phyloP scores from a whole-genome alignment of 202 grass and related monocot genomes.

The Cymbopogon flexuosus region DNA sequence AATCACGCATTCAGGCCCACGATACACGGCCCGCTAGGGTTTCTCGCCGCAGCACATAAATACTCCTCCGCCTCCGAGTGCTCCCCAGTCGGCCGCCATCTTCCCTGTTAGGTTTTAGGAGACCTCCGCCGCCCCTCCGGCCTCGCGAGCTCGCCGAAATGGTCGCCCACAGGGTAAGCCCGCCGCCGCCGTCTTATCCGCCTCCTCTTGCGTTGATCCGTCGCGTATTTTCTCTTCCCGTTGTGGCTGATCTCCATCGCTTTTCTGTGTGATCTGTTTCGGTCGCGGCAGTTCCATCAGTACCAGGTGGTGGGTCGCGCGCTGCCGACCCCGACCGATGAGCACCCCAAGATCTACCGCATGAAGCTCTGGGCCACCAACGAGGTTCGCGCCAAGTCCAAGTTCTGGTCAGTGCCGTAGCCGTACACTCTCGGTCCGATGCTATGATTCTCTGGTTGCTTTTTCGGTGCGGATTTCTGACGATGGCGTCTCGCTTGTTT shows the following conservation, averaged over 20 bases:
- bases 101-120: conserved; percentile 30
- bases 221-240: not conserved
- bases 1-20: not conserved
- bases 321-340: conserved; percentile 54
- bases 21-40: conserved; percentile 38
- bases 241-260: not conserved
- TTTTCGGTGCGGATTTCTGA: not conserved
- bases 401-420: conserved; percentile 59
- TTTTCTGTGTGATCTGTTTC: not conserved
- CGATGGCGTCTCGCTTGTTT: not conserved
- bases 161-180: conserved; percentile 62
- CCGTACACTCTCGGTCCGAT: not conserved
- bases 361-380: conserved; percentile 98
- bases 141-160: conserved; percentile 37
- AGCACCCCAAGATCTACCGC: conserved; percentile 82
- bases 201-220: not conserved
- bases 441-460: not conserved
- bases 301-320: conserved; percentile 62
- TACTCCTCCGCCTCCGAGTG: not conserved
- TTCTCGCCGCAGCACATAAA: conserved; percentile 14
- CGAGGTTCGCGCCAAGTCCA: conserved; percentile 81
- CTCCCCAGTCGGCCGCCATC: conserved; percentile 29
- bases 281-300: not conserved
- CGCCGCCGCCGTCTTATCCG: not conserved
- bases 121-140: conserved; percentile 29